Conservation (phyloP, 2,329 filamentous ascomycete genomes). For the Fusarium sp. region DNA sequence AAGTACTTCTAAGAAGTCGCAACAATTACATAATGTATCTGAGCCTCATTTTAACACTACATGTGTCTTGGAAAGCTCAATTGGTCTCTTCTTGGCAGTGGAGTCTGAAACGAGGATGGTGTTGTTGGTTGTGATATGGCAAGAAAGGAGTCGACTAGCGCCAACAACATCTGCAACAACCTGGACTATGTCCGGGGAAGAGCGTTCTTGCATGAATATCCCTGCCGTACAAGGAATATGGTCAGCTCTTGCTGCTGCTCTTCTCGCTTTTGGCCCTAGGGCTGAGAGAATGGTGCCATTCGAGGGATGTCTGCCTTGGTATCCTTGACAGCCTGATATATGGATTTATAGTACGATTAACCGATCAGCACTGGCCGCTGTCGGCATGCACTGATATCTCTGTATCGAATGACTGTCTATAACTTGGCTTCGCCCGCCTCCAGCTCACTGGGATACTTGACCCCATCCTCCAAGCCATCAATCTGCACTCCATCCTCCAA, state of each 20-base stretch:
- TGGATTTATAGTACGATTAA: neutral
- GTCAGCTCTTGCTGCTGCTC: slow-evolving; percentile 1
- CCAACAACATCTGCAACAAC: slow-evolving; percentile 36
- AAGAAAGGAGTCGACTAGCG: slow-evolving; percentile 13
- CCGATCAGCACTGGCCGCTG: neutral
- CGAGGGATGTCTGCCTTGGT: neutral
- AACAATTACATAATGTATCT: neutral
- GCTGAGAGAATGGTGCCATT: neutral
- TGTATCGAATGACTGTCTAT: slow-evolving; percentile 15
- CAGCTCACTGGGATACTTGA: slow-evolving; percentile 42
- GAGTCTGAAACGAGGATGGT: slow-evolving; percentile 7
- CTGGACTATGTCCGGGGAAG: neutral
- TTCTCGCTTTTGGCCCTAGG: neutral
- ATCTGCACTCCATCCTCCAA: slow-evolving; percentile 27
- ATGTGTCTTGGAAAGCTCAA: neutral
- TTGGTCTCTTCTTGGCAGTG: neutral
- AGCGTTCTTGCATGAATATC: neutral
- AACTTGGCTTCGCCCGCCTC: slow-evolving; percentile 42
- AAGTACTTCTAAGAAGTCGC: neutral
- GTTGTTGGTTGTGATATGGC: slow-evolving; percentile 20
- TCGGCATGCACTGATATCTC: neutral
- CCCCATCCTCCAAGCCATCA: slow-evolving; percentile 6
- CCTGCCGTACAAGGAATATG: neutral
- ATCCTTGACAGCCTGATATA: neutral
- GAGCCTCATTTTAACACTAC: neutral